Base-by-base conservation (phyloP, 805 yeast species). In the Candida awuae region DNA sequence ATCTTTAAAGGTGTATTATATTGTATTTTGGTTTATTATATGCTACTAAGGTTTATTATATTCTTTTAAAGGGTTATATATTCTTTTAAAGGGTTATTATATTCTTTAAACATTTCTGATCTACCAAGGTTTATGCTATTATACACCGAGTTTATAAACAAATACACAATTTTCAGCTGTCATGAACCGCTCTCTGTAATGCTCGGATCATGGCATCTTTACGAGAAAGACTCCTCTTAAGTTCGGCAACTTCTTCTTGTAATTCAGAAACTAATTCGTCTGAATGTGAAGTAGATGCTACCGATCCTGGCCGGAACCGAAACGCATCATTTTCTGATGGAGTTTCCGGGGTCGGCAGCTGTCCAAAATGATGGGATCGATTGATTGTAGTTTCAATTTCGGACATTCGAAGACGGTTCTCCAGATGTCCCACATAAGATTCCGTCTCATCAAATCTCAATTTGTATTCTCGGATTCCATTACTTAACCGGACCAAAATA, bases 181-280 rank as follows among this genome's bases (percentile, higher is more conserved):
- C 28, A 33, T 25, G 5, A 23, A 32, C 38, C 15, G 32, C 41
- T 6, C 42, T 29, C 27, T 45, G 48, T 4, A 86, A 62, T 1
- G 90, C 86, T 43, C 72, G 75, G 42, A 87, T 83, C 46, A 87
- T 79, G 33, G 78, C 77, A 49, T 86, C 94, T 56, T 86, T 87
- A 46, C 82, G 84, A 33, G 71, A 69, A 28, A 84, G 52, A 32
- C 72, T 67, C 35, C 75, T 80, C 49, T 71, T 70, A 47, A 88
- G 63, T 36, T 78, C 85, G 34, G 61, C 50, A 12, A 87, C 73
- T 51, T 83, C 90, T 34, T 77, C 84, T 41, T 73, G 79, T 48
- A 78, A 80, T 32, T 79, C 42, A 7, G 22, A 26, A 3, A 38
- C 20, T 12, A 32, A 13, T 18, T 41, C 36, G 3, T 19, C 34